Evolutionary conservation across 148 eudicot species (phyloP), one percentile per base, ranked within the genome.

Genomic region (Vaccinium macrocarpon): DNA sequence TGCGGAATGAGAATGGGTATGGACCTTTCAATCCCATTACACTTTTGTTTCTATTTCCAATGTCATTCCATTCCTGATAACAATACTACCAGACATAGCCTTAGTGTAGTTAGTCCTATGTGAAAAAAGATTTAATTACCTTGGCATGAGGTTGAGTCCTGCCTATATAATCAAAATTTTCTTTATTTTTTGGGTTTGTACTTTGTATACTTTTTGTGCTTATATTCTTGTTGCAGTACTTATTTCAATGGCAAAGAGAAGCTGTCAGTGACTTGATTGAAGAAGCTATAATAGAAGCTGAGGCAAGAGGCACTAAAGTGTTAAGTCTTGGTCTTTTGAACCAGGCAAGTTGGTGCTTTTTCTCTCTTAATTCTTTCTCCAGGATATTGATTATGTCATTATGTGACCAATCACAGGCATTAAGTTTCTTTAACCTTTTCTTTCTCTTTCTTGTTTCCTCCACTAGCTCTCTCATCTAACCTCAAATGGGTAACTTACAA

Each of bases 321-420:
- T 83, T 93, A 74, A 92, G 90, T 87, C 90, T 93, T n/a, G 94
- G 96, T 15, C 86, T 93, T 46, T 71, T 88, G 66, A 93, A 92
- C 84, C 94, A 93, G 91, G 96, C 81, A 90, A 78, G 92, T 86
- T 80, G 12, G 48, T 55, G n/a, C 14, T 23, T n/a, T 66, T 35
- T 81, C 61, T 50, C 10, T 35, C 68, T 82, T 42, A 53, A 12
- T 13, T 3, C 27, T 14, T 18, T 61, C 13, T 35, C 15, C 52
- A 18, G 32, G 38, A 78, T 14, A 53, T 35, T 50, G 8, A 13
- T 0, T 50, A 21, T 50, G 8, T 77, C 15, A 74, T 0, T 50
- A 21, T 50, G 8, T 77, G 29, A 74, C 25, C 51, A 74, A 74
- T 46, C 78, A 6, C 51, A 72, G 6, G 76, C 23, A 35, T 72